Evolutionary conservation across 1,284 basidiomycete genomes (phyloP).

Genomic region (Waitea zeae): DNA sequence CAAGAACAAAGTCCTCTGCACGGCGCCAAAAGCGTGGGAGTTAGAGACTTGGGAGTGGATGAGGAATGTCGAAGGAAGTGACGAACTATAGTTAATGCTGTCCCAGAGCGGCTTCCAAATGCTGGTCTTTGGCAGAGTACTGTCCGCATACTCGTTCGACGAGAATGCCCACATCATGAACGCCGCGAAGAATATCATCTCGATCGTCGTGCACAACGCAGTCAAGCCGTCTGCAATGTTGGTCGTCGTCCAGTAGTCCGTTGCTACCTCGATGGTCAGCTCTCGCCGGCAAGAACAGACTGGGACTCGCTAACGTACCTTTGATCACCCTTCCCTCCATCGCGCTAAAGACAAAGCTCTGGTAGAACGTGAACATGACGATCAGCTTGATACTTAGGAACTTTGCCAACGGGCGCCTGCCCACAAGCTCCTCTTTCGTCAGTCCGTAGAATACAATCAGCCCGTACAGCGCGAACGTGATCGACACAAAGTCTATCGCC

Average conservation of each 20-base stretch:
- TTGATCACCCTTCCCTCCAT: constrained; percentile 46
- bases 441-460: constrained; percentile 70
- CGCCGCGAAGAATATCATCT: constrained; percentile 74
- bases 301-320: constrained; percentile 23
- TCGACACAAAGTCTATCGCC: constrained; percentile 58
- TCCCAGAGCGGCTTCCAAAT: constrained; percentile 58
- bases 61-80: constrained; percentile 2
- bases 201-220: constrained; percentile 68
- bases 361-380: constrained; percentile 76
- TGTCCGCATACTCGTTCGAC: constrained; percentile 40
- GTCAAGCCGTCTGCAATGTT: constrained; percentile 73
- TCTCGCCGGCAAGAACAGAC: too few relatives aligned
- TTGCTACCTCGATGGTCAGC: constrained; percentile 16
- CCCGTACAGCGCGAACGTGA: constrained; percentile 74
- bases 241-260: constrained; percentile 61
- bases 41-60: not conserved
- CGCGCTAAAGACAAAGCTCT: constrained; percentile 43
- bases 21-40: constrained; percentile 2
- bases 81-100: constrained; percentile 57
- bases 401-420: constrained; percentile 65
- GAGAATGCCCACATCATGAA: constrained; percentile 76
- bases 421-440: constrained; percentile 58
- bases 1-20: constrained; percentile 42
- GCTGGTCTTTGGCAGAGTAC: constrained; percentile 22
- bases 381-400: constrained; percentile 75